Evolutionary conservation across 1,139 yeast species (phyloP).

Genomic region (Lodderomyces elongisporus): DNA sequence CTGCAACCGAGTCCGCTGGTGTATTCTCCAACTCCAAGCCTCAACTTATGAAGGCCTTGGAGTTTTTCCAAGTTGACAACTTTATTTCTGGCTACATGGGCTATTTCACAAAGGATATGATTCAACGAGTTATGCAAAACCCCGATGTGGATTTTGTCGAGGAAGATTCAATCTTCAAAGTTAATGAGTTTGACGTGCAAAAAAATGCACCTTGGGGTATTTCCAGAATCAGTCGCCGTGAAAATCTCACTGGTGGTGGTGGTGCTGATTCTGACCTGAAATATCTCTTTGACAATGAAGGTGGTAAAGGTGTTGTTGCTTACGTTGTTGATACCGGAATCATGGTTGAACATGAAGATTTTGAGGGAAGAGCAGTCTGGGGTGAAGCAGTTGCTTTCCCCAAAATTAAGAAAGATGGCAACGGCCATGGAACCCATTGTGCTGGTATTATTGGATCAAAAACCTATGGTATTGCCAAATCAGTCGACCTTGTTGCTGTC

Average conservation of each 20-base stretch:
- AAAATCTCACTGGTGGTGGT: constrained; percentile 46
- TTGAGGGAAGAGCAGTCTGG: constrained; percentile 41
- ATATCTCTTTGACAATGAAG: constrained; percentile 35
- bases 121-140: constrained; percentile 23
- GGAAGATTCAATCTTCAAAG: constrained; percentile 23
- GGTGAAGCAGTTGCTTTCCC: constrained; percentile 38
- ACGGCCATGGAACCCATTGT: constrained; percentile 56
- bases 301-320: constrained; percentile 42
- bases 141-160: constrained; percentile 34
- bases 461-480: constrained; percentile 41
- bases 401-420: constrained; percentile 31
- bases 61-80: constrained; percentile 30
- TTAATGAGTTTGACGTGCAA: constrained; percentile 33
- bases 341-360: constrained; percentile 36
- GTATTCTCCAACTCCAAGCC: background rate
- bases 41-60: constrained; percentile 18
- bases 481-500: constrained; percentile 39
- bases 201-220: constrained; percentile 42
- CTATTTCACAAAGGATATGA: constrained; percentile 24
- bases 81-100: constrained; percentile 31
- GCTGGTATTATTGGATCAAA: constrained; percentile 44
- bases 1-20: background rate
- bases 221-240: constrained; percentile 31
- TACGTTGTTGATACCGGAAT: constrained; percentile 43
- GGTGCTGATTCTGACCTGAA: too few species aligned